Conservation (phyloP, 2,329 filamentous ascomycete species). For the Tolypocladium amazonense region DNA sequence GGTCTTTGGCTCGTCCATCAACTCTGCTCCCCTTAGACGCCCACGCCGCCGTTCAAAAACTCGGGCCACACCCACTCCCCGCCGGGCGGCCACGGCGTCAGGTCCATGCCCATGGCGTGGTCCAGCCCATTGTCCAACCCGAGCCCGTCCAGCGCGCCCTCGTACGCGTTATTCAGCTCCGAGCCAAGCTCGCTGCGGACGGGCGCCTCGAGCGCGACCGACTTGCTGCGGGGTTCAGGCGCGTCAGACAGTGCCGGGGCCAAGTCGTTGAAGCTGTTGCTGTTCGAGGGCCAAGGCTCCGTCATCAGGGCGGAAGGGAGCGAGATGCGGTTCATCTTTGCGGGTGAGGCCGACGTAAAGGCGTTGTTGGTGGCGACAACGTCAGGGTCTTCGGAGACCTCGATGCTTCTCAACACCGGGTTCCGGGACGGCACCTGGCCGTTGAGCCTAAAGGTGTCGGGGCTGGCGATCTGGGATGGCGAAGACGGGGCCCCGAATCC, state of each 20-base stretch:
- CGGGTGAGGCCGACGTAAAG: slow-evolving; percentile 7
- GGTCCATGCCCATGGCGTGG: slow-evolving; percentile 29
- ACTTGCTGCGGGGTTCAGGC: slow-evolving; percentile 1
- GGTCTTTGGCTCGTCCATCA: neutral
- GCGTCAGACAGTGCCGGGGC: neutral
- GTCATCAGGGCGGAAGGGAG: slow-evolving; percentile 3
- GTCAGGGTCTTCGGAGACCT: slow-evolving; percentile 17
- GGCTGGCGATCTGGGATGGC: slow-evolving; percentile 6
- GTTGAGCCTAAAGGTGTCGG: slow-evolving; percentile 6
- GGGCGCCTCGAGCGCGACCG: slow-evolving; percentile 6
- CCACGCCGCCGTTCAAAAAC: slow-evolving; percentile 19
- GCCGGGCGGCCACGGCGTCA: slow-evolving; percentile 23
- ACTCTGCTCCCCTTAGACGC: slow-evolving; percentile 9
- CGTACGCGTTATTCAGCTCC: slow-evolving; percentile 40
- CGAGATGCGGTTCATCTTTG: slow-evolving; percentile 11
- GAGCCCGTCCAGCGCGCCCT: slow-evolving; percentile 35
- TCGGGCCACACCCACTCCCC: slow-evolving; percentile 21
- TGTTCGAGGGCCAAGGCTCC: slow-evolving; percentile 1
- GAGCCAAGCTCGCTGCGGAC: slow-evolving; percentile 19
- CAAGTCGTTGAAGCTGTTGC: neutral
- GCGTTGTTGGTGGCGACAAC: slow-evolving; percentile 5
- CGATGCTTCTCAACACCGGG: slow-evolving; percentile 10
- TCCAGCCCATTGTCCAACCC: slow-evolving; percentile 33
- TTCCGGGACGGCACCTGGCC: slow-evolving; percentile 4
- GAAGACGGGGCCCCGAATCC: slow-evolving; percentile 22